Base-by-base conservation (phyloP, 441 rosid species). In the Gossypium gossypioides region DNA sequence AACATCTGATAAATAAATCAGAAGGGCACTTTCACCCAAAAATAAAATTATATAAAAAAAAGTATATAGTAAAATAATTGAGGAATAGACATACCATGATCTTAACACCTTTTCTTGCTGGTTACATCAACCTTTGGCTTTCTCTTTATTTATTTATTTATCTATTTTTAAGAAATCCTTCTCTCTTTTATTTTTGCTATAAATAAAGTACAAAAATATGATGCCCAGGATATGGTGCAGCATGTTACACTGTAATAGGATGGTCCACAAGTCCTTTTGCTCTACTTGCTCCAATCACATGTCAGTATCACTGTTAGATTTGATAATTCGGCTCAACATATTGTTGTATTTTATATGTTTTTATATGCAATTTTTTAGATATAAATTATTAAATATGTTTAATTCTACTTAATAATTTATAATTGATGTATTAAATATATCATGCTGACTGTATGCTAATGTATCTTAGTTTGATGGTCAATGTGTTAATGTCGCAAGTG, bases 71-170 rank as follows among this genome's bases (percentile, higher is more conserved):
- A 55, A 24, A 18, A 57, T 56, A 67, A 65, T 37, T 69, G 72
- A 32, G 46, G 62, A 19, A 52, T 65, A 69, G 72, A 69, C 72
- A 69, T 32, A 69, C 72, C 72, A 69, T 69, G 72, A 54, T 69
- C 50, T 21, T 51, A 27, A 70, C 22, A 58, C 72, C 64, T 57
- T 40, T 40, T 37, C 73, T 57, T 57, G 65, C 60, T 52, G 50
- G 62, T 29, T 69, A 54, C 74, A 56, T 56, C 64, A 57, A 40
- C 8, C 55, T 68, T 62, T 18, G 13, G 44, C 46, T 32, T 68
- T 10, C 29, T 21, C 29, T 21, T 46, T 12, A 19, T 34, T 70
- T 50, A 37, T 56, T 40, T 29, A 37, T 56, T 40, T 54, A 18
- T 4, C 16, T 8, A 15, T 32, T 56, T 29, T 7, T 40, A 6